Evolutionary conservation across 306 rosid genomes (phyloP), one percentile per base, ranked within the genome.

Genomic region (Pterocarpus macrocarpus): DNA sequence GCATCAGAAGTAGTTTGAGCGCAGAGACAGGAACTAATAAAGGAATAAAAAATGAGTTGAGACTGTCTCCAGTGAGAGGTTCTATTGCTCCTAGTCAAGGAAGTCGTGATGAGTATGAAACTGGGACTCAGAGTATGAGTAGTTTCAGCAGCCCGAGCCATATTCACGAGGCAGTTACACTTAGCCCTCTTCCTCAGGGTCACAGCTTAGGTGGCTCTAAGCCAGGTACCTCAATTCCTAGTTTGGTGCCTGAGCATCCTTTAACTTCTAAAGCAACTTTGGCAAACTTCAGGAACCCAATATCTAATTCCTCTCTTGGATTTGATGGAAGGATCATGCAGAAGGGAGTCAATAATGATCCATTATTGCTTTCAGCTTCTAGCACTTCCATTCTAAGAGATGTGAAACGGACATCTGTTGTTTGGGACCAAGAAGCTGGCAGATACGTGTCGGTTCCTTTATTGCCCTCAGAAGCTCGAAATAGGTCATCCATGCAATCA

Each of bases 381-480:
- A 71, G 89, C 70, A 43, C 97, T 4, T 87, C 97, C 85, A 90
- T 94, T 89, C 88, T 92, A 84, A 83, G 98, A 78, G 98, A 95
- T n/a, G 90, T 91, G 70, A 89, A 87, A 79, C 91, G 97, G 76
- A 86, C 99, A 64, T 95, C 99, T 39, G 99, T 95, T 77, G 97
- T 93, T 65, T 95, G 97, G 99, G 99, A 95, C 85, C 99, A 95
- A 91, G 99, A 95, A 88, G 99, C 99, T 3, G 99, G 99, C 72
- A 85, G 99, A 81, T 95, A 93, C 73, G 89, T 95, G n/a, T 93
- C 99, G 1, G 92, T 93, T 83, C 97, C 97, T 68, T 84, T 87
- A 57, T 84, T 97, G 64, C 91, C 97, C 64, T 86, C 87, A 28
- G 99, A 95, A 78, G 88, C 93, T 82, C 91, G 92, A 74, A 89